Evolutionary conservation across 192 early-diverging fungal genomes (phyloP), one percentile per base, ranked within the genome.

Genomic region (Backusella morwellensis): DNA sequence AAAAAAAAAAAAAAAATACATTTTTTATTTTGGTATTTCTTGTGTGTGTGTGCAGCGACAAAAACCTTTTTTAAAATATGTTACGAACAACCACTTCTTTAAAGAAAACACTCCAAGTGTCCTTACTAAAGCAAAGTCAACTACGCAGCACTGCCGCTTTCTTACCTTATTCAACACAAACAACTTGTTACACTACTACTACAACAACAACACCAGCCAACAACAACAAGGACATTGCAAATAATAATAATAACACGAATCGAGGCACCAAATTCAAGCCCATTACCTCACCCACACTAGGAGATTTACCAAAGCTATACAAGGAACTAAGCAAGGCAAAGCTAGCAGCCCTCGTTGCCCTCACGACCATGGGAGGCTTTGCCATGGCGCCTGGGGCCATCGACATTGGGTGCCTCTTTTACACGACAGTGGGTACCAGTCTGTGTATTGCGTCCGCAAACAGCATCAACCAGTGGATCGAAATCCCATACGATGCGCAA

Each of bases 381-480:
- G 97, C 97, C 29, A 86, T 98, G 66, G 94, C 97, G 11, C 95
- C 97, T 6, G 92, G 90, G 1, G 90, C 91, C 0, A 78, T 90
- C 0, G 78, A 76, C 47, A 56, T 92, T 14, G 52, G 82, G 1
- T 92, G 92, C 2, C 81, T 99, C 29, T 80, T 98, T 12, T 94
- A 88, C 71, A 95, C 96, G 23, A 94, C 95, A 0, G 75, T 88
- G 1, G 97, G 97, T 19, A 99, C 97, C 0, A 88, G 88, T 4
- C 86, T 99, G 38, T 98, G 97, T 78, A 90, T 96, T 12, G 87
- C 89, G 4, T 93, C 93, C 36, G 98, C 98, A 50, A 99, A 99
- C 81, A 85, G 94, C 8, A 91, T 98, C 77, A 99, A 99, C 84
- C 98, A 99, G 84, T 98, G 95, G 92, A 92, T 95, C 34, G 98